Evolutionary conservation across 805 yeast genomes (phyloP).

Genomic region (Debaryomyces castellii): DNA sequence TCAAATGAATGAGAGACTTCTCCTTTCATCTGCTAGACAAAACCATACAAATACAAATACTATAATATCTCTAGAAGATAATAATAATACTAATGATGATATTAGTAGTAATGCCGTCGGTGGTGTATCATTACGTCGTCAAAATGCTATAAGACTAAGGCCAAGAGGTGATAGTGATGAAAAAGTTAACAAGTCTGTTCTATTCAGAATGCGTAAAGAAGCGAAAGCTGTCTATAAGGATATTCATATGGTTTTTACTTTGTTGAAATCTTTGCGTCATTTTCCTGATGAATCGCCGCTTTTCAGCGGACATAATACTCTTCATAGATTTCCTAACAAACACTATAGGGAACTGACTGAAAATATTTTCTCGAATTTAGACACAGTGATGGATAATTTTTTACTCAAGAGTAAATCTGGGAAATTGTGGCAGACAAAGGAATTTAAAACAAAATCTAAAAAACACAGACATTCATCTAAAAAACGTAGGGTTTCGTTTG

Average conservation of each 20-base stretch:
- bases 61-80: constrained; percentile 6
- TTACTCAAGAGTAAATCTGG: constrained; percentile 9
- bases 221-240: constrained; percentile 10
- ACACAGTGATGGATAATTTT: constrained; percentile 11
- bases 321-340: constrained; percentile 3
- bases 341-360: constrained; percentile 4
- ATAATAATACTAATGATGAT: not conserved
- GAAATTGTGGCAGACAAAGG: constrained; percentile 8
- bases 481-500: constrained; percentile 3
- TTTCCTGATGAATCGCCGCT: constrained; percentile 5
- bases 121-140: constrained; percentile 27
- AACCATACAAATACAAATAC: constrained; percentile 20
- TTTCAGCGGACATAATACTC: constrained; percentile 3
- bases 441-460: not conserved
- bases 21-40: constrained; percentile 27
- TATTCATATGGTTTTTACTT: constrained; percentile 4
- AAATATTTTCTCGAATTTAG: constrained; percentile 10
- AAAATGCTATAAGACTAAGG: constrained; percentile 28
- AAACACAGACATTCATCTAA: not conserved
- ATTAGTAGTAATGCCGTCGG: not conserved
- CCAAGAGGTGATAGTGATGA: constrained; percentile 3
- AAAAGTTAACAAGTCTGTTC: not conserved
- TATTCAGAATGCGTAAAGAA: constrained; percentile 8
- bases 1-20: constrained; percentile 18
- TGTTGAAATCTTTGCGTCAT: not conserved